These are phyloP conservation scores for Carex myosuroides DNA, from an alignment of 176 grass and related monocot genomes.

Conservation along the genomic window DNA sequence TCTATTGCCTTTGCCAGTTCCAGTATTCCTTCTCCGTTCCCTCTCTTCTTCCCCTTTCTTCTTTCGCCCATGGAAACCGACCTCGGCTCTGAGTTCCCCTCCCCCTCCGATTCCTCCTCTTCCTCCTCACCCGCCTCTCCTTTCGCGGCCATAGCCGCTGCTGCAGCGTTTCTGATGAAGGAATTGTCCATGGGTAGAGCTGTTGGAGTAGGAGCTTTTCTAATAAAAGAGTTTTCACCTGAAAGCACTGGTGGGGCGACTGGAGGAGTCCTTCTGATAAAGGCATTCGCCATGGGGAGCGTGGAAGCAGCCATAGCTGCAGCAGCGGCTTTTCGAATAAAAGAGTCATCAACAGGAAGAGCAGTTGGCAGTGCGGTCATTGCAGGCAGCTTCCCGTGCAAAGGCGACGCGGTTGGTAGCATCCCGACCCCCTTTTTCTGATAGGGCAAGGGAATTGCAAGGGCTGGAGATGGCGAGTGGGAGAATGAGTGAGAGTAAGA, in stretches of 20 bases:
- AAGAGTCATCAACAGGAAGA: constrained; percentile 22
- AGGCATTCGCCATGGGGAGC: not conserved
- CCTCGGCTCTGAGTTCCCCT: constrained; percentile 37
- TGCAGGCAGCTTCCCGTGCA: constrained; percentile 9
- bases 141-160: constrained; percentile 27
- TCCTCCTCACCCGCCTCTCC: constrained; percentile 33
- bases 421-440: constrained; percentile 7
- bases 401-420: constrained; percentile 10
- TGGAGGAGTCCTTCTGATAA: constrained; percentile 14
- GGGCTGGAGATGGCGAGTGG: constrained; percentile 19
- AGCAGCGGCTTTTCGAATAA: constrained; percentile 14
- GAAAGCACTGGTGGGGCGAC: not conserved
- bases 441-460: constrained; percentile 25
- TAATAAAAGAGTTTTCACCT: not conserved
- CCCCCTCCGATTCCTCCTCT: constrained; percentile 25
- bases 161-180: constrained; percentile 41
- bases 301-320: not conserved
- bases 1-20: constrained; percentile 69
- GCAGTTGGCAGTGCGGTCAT: constrained; percentile 11
- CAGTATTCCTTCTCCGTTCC: constrained; percentile 35
- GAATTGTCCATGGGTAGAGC: constrained; percentile 24
- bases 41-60: not conserved
- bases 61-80: constrained; percentile 32
- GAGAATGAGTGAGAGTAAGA: constrained; percentile 5
- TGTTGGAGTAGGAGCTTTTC: constrained; percentile 19